Evolutionary conservation across 495 filamentous ascomycete genomes (phyloP).

Genomic region (Aspergillus sclerotiicarbonarius): DNA sequence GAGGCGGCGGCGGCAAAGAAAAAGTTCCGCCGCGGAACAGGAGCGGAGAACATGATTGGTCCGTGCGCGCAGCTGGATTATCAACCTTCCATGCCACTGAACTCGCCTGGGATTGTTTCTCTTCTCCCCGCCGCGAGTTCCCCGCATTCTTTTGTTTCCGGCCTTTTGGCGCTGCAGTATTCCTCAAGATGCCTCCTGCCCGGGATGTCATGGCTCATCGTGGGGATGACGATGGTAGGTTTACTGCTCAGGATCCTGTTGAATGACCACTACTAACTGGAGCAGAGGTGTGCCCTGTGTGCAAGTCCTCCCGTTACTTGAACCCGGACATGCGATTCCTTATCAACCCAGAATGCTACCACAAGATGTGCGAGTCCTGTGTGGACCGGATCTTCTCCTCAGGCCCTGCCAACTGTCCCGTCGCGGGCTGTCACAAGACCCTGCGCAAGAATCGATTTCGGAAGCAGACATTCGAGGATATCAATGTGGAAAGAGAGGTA

Average conservation of each 20-base stretch:
- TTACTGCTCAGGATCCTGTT: neutral
- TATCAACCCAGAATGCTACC: slow-evolving; percentile 97
- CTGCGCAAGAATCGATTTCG: slow-evolving; percentile 82
- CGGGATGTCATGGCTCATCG: slow-evolving; percentile 33
- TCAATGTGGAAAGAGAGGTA: slow-evolving; percentile 88
- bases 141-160: slow-evolving; percentile 10
- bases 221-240: slow-evolving; percentile 53
- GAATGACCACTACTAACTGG: slow-evolving; percentile 19
- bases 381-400: slow-evolving; percentile 91
- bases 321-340: slow-evolving; percentile 91
- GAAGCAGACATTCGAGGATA: slow-evolving; percentile 83
- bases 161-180: slow-evolving; percentile 4
- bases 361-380: slow-evolving; percentile 95
- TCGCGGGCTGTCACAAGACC: slow-evolving; percentile 80
- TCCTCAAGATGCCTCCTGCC: slow-evolving; percentile 32
- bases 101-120: neutral
- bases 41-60: slow-evolving; percentile 25
- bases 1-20: slow-evolving; percentile 17
- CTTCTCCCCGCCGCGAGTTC: neutral
- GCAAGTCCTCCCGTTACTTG: slow-evolving; percentile 92
- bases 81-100: slow-evolving; percentile 3
- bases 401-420: slow-evolving; percentile 86
- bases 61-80: slow-evolving; percentile 12
- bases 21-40: slow-evolving; percentile 27
- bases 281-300: slow-evolving; percentile 89